Percentiles rank a stretch among this genome's conserved stretches.
Evolutionary conservation across 2,329 filamentous ascomycete genomes (phyloP).

Genomic region (Cadophora gregata): DNA sequence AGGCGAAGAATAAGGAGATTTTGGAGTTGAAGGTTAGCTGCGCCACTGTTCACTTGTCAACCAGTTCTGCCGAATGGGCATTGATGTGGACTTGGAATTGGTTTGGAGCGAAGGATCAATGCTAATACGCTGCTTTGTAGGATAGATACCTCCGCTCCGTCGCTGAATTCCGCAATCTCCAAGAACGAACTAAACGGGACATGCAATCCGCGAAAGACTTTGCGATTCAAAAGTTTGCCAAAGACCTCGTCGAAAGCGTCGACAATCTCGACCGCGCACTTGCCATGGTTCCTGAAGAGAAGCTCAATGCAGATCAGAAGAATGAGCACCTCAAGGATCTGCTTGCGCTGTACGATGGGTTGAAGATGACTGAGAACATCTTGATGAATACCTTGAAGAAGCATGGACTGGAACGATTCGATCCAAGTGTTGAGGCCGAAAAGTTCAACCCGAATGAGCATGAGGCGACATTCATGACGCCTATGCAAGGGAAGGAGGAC

Average conservation of each 20-base stretch:
- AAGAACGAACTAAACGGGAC: constrained; percentile 91
- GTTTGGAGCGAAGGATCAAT: background rate
- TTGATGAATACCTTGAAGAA: constrained; percentile 88
- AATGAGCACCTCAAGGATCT: constrained; percentile 71
- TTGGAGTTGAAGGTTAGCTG: constrained; percentile 83
- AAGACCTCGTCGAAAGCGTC: constrained; percentile 92
- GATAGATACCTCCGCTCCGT: constrained; percentile 94
- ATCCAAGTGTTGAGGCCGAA: constrained; percentile 72
- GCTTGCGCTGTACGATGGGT: constrained; percentile 79
- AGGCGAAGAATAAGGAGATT: constrained; percentile 74
- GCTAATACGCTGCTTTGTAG: constrained; percentile 53
- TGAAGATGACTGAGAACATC: constrained; percentile 94
- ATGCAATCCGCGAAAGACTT: constrained; percentile 88
- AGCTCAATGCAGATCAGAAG: constrained; percentile 62
- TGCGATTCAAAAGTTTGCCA: constrained; percentile 91
- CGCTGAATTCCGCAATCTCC: constrained; percentile 97
- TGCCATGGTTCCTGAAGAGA: constrained; percentile 75
- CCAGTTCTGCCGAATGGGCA: background rate
- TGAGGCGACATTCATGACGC: constrained; percentile 94
- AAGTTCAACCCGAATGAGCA: constrained; percentile 97
- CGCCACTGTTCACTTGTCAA: constrained; percentile 20
- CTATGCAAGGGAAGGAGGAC: constrained; percentile 85
- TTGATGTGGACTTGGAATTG: background rate
- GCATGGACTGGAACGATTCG: constrained; percentile 90
- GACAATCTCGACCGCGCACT: constrained; percentile 98